Conservation (phyloP, 192 early-diverging fungal species). For the Dimargaris xerosporica region DNA sequence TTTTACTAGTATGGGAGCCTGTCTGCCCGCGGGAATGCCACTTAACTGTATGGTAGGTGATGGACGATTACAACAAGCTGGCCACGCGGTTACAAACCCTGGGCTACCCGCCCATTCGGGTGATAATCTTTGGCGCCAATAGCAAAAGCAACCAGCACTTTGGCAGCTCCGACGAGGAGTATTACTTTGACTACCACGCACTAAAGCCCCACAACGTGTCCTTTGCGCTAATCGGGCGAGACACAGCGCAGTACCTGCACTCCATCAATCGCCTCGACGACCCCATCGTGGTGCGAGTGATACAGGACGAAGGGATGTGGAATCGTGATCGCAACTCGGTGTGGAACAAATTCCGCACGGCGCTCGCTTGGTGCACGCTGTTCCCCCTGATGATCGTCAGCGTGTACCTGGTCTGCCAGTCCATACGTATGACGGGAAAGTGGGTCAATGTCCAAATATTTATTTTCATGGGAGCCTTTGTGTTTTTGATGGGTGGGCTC, state of each 20-base stretch:
- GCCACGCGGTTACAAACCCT: not conserved
- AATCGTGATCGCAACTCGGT: constrained; percentile 4
- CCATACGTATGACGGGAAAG: not conserved
- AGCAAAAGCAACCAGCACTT: constrained; percentile 10
- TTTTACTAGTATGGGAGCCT: too few relatives aligned
- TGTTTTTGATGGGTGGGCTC: not conserved
- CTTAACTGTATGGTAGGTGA: not conserved
- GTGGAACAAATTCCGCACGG: constrained; percentile 10
- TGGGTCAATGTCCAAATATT: not conserved
- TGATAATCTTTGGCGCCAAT: constrained; percentile 2
- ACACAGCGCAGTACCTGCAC: constrained; percentile 1
- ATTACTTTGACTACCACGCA: constrained; percentile 2
- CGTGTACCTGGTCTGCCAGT: not conserved
- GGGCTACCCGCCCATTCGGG: constrained; percentile 1
- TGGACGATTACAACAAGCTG: not conserved
- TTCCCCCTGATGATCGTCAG: not conserved
- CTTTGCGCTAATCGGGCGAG: constrained; percentile 2
- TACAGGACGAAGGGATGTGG: constrained; percentile 7
- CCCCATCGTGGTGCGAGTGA: not conserved
- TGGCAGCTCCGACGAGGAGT: constrained; percentile 10
- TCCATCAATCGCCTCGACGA: not conserved
- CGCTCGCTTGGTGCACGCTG: constrained; percentile 1
- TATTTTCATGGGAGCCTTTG: not conserved
- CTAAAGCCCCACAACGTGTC: not conserved
- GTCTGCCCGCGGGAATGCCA: too few relatives aligned